Evolutionary conservation across 352 stramenopile species (phyloP), one percentile per base, ranked within the genome.

Genomic region (Blastocystis sp.): DNA sequence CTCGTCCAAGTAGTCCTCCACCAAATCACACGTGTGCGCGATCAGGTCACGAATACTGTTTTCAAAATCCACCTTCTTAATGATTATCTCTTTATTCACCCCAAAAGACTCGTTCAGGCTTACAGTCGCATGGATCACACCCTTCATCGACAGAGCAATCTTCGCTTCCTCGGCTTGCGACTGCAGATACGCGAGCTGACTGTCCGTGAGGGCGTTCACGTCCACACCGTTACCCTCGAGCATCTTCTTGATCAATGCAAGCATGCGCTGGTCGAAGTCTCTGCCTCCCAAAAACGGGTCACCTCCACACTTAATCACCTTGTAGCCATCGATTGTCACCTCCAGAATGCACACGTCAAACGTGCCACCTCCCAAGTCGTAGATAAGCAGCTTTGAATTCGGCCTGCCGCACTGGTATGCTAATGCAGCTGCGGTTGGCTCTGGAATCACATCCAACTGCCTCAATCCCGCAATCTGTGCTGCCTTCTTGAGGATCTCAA

Each of bases 301-400:
- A 17, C 48, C 48, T 7, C 48, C 48, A 56, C 48, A 56, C 48
- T 14, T 7, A 56, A 56, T 56, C 48, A 56, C 48, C 48, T 56
- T 56, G 48, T 56, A 56, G 48, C 14, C 48, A 7, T 7, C 48
- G 14, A 17, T 7, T 7, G 48, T 17, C 41, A 84, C 53, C 17
- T 28, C 23, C 28, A 84, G 23, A 19, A 84, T 9, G 9, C 52
- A 43, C 2, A 84, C 23, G 45, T 84, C 74, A 48, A 53, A 84
- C 11, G 74, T 84, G 28, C 74, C 74, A 53, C 74, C 74, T 70
- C 74, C 74, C 3, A 66, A 23, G 66, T 84, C 74, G 52, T 67
- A 66, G 7, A 69, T 64, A 2, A 67, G n/a, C 65, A 67, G 41
- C 67, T 67, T 17, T 14, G 48, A 56, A 7, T 56, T 14, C 5